Conservation (phyloP, 2,329 filamentous ascomycete species). For the Aspergillus quadrilineatus region DNA sequence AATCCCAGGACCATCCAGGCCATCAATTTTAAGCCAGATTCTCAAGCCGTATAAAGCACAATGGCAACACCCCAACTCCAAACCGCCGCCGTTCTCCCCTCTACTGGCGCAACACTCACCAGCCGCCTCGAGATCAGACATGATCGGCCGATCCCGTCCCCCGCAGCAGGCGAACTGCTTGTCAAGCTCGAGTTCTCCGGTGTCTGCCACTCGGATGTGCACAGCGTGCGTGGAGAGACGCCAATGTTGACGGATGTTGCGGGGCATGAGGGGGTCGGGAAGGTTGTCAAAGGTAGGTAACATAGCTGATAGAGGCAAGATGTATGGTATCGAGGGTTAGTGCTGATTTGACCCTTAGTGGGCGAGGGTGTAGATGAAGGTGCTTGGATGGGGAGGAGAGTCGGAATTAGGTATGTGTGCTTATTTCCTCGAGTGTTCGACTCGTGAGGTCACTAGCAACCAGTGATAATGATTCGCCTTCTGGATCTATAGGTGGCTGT, state of each 20-base stretch:
- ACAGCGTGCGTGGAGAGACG: constrained; percentile 45
- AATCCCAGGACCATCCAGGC: neutral
- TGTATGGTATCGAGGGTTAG: neutral
- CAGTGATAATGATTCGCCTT: neutral
- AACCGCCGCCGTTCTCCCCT: constrained; percentile 32
- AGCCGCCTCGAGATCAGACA: constrained; percentile 26
- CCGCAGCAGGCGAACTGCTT: constrained; percentile 43
- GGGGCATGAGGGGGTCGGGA: constrained; percentile 49
- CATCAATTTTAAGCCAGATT: no score
- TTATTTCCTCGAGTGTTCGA: neutral
- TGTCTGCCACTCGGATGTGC: constrained; percentile 50
- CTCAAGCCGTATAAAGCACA: neutral
- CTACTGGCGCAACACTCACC: constrained; percentile 21
- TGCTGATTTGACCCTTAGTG: constrained; percentile 19
- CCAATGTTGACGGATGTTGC: constrained; percentile 47
- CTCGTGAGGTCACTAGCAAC: neutral
- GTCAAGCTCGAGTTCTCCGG: constrained; percentile 50
- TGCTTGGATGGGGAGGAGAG: constrained; percentile 32
- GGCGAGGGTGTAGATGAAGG: constrained; percentile 27
- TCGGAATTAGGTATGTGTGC: constrained; percentile 29
- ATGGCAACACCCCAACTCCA: constrained; percentile 26
- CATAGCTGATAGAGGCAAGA: neutral
- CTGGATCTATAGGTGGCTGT: constrained; percentile 34
- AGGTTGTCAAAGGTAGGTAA: constrained; percentile 37
- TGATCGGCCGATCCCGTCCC: constrained; percentile 36